Evolutionary conservation across 805 yeast species (phyloP), one percentile per base, ranked within the genome.

Genomic region (Kluyveromyces dobzhanskii): DNA sequence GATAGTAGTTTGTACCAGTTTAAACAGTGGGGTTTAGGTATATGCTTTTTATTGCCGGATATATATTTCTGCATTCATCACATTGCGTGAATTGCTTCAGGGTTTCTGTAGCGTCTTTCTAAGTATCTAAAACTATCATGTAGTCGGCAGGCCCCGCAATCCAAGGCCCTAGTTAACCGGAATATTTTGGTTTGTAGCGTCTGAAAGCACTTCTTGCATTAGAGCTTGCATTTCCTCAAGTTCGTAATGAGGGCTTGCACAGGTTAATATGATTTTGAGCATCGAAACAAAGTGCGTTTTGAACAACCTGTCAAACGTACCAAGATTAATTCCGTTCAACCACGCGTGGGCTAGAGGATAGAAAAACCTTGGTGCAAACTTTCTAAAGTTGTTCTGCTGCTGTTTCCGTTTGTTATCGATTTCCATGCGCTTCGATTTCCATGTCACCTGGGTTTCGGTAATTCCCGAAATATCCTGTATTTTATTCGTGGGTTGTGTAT

Each of bases 331-430:
- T 8, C 75, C 71, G 39, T 69, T 71, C 32, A 70, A 51, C 80
- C 79, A 75, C 1, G 71, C 70, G 39, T 68, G 69, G 0, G 72
- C 65, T 30, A 77, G 54, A 0, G 82, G 80, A 44, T 70, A 75
- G 46, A 67, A 77, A 39, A 73, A 76, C 13, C 51, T 46, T 3
- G 59, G 47, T 1, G 76, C 71, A 9, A 69, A 57, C 30, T 48
- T 57, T 24, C 60, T 52, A 39, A 66, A 65, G 11, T 49, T 50
- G 37, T 65, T 65, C 11, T 30, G 17, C 10, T 9, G 35, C 8
- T 23, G 30, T 17, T 29, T 10, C 3, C 28, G 14, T 6, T 12
- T n/a, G 3, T 24, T 27, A 12, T 17, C 13, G 1, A 21, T 30
- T 10, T 41, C 43, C 17, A 67, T 44, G 43, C 61, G 65, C 23